Conservation (phyloP, 768 basidiomycete genomes). For the Psilocybe subaeruginosa region DNA sequence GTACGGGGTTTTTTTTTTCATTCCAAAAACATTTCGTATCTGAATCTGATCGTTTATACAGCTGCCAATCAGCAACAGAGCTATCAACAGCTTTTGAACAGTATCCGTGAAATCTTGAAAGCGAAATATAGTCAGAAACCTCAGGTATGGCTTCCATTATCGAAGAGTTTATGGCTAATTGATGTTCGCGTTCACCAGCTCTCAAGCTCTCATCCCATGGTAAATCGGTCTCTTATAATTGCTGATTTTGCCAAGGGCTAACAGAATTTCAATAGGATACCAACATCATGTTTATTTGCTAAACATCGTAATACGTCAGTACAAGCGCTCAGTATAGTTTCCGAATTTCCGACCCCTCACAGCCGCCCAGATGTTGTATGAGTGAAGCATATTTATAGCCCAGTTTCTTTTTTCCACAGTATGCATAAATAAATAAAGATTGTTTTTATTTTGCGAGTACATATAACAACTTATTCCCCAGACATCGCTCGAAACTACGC, state of each 20-base stretch:
- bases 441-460: too few species aligned
- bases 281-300: slow-evolving; percentile 41
- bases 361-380: not conserved
- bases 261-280: slow-evolving; percentile 32
- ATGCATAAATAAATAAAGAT: not conserved
- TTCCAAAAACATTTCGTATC: not conserved
- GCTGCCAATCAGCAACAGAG: slow-evolving; percentile 44
- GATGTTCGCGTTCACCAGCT: slow-evolving; percentile 27
- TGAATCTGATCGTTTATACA: slow-evolving; percentile 17
- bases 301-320: slow-evolving; percentile 7
- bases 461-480: too few species aligned
- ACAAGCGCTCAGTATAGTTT: not conserved
- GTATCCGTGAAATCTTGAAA: slow-evolving; percentile 40
- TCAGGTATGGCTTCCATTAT: slow-evolving; percentile 27
- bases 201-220: slow-evolving; percentile 41
- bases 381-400: not conserved
- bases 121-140: slow-evolving; percentile 48
- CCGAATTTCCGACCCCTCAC: not conserved
- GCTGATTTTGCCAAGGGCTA: not conserved
- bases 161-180: not conserved
- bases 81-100: slow-evolving; percentile 44
- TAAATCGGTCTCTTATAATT: slow-evolving; percentile 23
- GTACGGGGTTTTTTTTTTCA: slow-evolving; percentile 31
- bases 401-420: not conserved
- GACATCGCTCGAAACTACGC: too few species aligned